Evolutionary conservation across 495 filamentous ascomycete species (phyloP), one percentile per base, ranked within the genome.

Genomic region (Opeltia flavorubescens): DNA sequence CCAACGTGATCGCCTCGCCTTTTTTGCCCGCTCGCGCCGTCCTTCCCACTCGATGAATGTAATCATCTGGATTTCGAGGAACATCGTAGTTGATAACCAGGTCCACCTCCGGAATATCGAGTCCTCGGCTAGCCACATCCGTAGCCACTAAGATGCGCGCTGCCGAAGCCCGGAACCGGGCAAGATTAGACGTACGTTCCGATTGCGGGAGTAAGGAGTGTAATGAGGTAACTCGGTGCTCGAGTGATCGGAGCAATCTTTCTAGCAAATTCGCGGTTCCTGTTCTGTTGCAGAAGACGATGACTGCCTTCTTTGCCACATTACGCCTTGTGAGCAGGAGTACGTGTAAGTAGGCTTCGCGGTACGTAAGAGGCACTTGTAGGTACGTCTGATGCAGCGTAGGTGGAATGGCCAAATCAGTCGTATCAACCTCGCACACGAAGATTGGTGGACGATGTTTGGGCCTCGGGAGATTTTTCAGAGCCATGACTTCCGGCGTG

Each of bases 251-350:
- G 17, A 99, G 74, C 9, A 85, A 72, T 52, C 89, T 84, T 51
- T 94, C 86, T 15, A 99, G 71, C 33, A 91, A 72, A 53, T 88
- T 84, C 12, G 91, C 87, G 3, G 91, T 95, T 27, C 77, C 69
- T 18, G 89, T 94, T 21, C 84, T 77, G 65, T 99, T 99, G 71
- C 81, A 85, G 69, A 99, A 99, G 51, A 99, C 81, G 59, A 99
- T 94, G 46, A 77, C 71, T 1, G 81, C 78, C 58, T 83, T 84
- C 20, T 50, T 53, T 3, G 75, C 63, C 30, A 75, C 55, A 62
- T 95, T 96, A 43, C 62, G 67, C 9, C 83, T 77, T 0, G 91
- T 95, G 18, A 80, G 71, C 5, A 98, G 77, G 34, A 98, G 78
- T 42, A 85, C 78, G 58, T 99, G 91, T 7, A 99, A 73, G 65